phyloP scores from a whole-genome alignment of 495 filamentous ascomycete species.

The Trichoderma virens region DNA sequence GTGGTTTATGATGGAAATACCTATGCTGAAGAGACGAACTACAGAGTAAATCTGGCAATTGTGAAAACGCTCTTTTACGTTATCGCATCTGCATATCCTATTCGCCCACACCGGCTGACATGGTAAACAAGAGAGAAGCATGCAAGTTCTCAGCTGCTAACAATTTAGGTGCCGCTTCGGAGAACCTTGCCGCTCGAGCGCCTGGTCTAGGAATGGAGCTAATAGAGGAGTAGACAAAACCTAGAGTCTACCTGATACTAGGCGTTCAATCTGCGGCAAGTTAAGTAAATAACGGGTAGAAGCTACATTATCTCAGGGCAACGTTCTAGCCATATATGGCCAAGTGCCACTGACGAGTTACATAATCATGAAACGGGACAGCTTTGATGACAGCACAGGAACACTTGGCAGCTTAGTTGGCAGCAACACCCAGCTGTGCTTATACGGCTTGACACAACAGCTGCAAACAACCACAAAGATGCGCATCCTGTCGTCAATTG shows the following conservation, averaged over 20 bases:
- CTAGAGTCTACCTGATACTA: neutral
- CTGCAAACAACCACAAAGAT: constrained; percentile 28
- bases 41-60: neutral
- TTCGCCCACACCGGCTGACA: neutral
- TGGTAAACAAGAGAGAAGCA: neutral
- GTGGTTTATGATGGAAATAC: neutral
- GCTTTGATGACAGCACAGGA: constrained; percentile 1
- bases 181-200: neutral
- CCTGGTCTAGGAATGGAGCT: neutral
- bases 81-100: neutral
- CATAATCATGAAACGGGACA: neutral
- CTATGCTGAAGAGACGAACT: neutral
- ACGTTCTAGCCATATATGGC: neutral
- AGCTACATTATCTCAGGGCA: neutral
- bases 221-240: neutral
- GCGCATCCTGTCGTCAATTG: constrained; percentile 49
- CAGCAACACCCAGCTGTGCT: constrained; percentile 1
- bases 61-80: neutral
- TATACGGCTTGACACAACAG: neutral
- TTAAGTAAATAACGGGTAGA: neutral
- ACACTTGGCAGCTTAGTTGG: constrained; percentile 7
- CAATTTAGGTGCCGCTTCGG: no score
- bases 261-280: no score
- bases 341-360: neutral
- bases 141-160: no score